Evolutionary conservation across 2,329 filamentous ascomycete genomes (phyloP).

Genomic region (Exophiala dermatitidis): DNA sequence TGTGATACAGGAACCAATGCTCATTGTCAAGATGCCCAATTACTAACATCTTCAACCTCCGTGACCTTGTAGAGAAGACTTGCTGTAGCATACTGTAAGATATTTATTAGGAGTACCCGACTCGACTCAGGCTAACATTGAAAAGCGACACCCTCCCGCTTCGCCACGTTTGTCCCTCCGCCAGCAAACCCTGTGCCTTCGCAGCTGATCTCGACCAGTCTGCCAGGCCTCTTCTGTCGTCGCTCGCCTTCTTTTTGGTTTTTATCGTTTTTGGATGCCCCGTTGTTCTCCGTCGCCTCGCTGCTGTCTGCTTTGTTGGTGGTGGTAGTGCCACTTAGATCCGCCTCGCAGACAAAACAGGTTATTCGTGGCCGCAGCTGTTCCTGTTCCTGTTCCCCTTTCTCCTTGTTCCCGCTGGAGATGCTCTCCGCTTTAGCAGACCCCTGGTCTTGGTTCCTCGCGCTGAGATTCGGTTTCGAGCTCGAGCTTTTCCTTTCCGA

Average conservation of each 20-base stretch:
- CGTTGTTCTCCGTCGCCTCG: background rate
- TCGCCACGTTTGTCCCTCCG: conserved; percentile 73
- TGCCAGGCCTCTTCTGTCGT: conserved; percentile 49
- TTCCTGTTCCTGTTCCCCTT: background rate
- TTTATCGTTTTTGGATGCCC: conserved; percentile 11
- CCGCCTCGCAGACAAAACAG: conserved; percentile 83
- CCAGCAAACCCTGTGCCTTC: conserved; percentile 92
- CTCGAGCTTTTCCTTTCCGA: too few relatives aligned
- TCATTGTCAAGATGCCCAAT: too few relatives aligned
- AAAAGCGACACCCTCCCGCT: conserved; percentile 71
- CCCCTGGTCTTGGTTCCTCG: conserved; percentile 39
- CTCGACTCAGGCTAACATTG: conserved; percentile 54
- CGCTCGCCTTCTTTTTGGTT: conserved; percentile 31
- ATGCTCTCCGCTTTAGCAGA: conserved; percentile 12
- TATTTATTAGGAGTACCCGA: too few relatives aligned
- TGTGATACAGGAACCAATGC: background rate
- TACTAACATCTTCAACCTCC: too few relatives aligned
- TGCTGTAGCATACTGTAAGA: too few relatives aligned
- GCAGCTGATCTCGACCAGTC: conserved; percentile 69
- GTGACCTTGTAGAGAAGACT: too few relatives aligned
- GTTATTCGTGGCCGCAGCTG: conserved; percentile 35
- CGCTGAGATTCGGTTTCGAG: conserved; percentile 37
- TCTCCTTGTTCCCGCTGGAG: background rate
- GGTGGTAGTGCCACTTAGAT: conserved; percentile 50
- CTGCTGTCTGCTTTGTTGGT: background rate